Percentiles rank a stretch among this genome's conserved stretches.
These are phyloP conservation scores for Mortierella sp. DNA, from an alignment of 371 early-diverging fungal species.

Conservation along the genomic window DNA sequence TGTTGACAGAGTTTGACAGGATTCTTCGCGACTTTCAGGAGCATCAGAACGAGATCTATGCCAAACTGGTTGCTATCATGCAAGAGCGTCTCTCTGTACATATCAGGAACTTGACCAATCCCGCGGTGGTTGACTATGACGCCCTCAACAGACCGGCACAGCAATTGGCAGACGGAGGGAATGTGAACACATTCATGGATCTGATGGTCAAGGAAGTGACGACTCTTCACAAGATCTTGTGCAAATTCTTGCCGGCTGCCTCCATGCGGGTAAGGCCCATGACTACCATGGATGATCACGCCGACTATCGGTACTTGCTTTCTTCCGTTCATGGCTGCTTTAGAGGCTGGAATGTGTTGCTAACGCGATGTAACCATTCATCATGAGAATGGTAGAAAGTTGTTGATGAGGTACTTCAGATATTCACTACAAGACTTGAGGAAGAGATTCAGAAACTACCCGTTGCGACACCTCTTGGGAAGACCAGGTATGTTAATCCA, in stretches of 20 bases:
- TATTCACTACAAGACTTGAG: constrained; percentile 80
- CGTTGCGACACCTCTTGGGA: constrained; percentile 79
- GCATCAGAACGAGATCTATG: constrained; percentile 89
- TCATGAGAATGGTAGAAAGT: constrained; percentile 55
- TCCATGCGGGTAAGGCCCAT: constrained; percentile 67
- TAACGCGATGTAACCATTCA: background rate
- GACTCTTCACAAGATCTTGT: constrained; percentile 89
- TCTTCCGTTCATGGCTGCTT: no score
- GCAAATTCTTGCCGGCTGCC: constrained; percentile 78
- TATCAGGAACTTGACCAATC: constrained; percentile 54
- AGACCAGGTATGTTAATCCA: constrained; percentile 64
- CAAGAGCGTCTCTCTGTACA: constrained; percentile 86
- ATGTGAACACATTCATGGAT: constrained; percentile 76
- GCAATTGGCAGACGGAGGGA: constrained; percentile 55
- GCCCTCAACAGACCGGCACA: constrained; percentile 50
- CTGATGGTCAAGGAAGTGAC: constrained; percentile 89
- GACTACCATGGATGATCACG: background rate
- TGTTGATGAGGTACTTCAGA: constrained; percentile 78
- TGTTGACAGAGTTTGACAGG: constrained; percentile 90
- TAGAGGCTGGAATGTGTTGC: no score
- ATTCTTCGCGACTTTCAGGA: constrained; percentile 79
- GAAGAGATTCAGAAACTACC: constrained; percentile 72
- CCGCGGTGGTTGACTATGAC: constrained; percentile 38
- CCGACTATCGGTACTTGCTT: background rate
- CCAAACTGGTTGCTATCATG: constrained; percentile 92